phyloP scores from a whole-genome alignment of 176 grass and related monocot genomes.

The Avena eriantha region DNA sequence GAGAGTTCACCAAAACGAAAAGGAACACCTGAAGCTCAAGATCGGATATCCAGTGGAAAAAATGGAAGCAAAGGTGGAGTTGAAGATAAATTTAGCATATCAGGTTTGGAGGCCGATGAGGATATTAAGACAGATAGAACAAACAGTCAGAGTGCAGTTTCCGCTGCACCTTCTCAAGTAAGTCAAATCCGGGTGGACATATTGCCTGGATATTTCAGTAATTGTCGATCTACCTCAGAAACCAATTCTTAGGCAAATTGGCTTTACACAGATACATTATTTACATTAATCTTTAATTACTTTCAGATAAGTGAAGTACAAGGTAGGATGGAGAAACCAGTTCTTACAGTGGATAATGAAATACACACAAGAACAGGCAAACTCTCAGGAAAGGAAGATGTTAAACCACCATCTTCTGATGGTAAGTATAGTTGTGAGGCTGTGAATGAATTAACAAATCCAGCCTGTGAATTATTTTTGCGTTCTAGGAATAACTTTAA shows the following conservation, averaged over 20 bases:
- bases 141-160: slow-evolving; percentile 48
- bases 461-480: slow-evolving; percentile 21
- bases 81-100: slow-evolving; percentile 56
- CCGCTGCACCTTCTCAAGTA: slow-evolving; percentile 44
- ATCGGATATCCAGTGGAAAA: slow-evolving; percentile 50
- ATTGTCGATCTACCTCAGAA: slow-evolving; percentile 14
- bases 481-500: slow-evolving; percentile 30
- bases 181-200: slow-evolving; percentile 34
- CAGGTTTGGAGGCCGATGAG: slow-evolving; percentile 41
- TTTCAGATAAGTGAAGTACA: slow-evolving; percentile 65
- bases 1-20: slow-evolving; percentile 78
- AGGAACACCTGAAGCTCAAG: slow-evolving; percentile 47
- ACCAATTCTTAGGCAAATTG: background rate
- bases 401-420: slow-evolving; percentile 34
- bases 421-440: slow-evolving; percentile 44
- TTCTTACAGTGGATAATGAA: slow-evolving; percentile 41
- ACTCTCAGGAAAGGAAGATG: slow-evolving; percentile 55
- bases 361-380: slow-evolving; percentile 37
- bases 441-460: slow-evolving; percentile 15
- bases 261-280: slow-evolving; percentile 18
- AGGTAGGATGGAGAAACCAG: slow-evolving; percentile 42
- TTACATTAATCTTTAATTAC: slow-evolving; percentile 28
- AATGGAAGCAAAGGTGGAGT: slow-evolving; percentile 53
- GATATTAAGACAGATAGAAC: slow-evolving; percentile 45
- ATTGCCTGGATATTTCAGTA: slow-evolving; percentile 22